Evolutionary conservation across 176 grass and related monocot species (phyloP), one percentile per base, ranked within the genome.

Genomic region (Hyparrhenia diplandra): DNA sequence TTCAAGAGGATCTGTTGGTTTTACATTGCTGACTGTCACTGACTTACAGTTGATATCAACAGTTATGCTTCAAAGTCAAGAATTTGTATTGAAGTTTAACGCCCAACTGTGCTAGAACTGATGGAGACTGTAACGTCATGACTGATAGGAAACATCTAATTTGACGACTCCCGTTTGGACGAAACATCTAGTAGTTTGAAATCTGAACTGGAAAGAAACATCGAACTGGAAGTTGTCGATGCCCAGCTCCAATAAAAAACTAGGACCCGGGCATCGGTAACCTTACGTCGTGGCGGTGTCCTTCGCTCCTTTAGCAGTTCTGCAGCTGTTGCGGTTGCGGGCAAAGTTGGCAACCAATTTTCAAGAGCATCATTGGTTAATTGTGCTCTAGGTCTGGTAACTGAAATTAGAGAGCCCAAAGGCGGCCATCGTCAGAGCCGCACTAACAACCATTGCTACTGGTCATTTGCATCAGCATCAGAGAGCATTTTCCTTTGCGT

Each of bases 341-440:
- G 6, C 32, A 52, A 23, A 37, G 74, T 67, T 42, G 64, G 64
- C 64, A 64, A 45, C 52, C 62, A 84, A 57, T n/a, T 83, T 20
- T 10, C 16, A 31, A 40, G 59, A n/a, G 41, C 13, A 67, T 49
- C 6, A 78, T 72, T 73, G 51, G 64, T 70, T 14, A 60, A 58
- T 40, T 9, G 9, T 16, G 65, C 74, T 28, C 35, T 43, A 20
- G 25, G 66, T 24, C 27, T 31, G 10, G 65, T 35, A 20, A 13
- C 46, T 63, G 20, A 71, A 14, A 51, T 66, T 13, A 18, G 35
- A 40, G 2, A n/a, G 35, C 66, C 66, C 4, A 41, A 23, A 79
- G 31, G 30, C 20, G n/a, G 51, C 35, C 37, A 74, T 18, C n/a
- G 49, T 80, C 75, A 79, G 43, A 74, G 49, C 12, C 45, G 71